Evolutionary conservation across 768 basidiomycete genomes (phyloP).

Genomic region (Lyophyllum semitale): DNA sequence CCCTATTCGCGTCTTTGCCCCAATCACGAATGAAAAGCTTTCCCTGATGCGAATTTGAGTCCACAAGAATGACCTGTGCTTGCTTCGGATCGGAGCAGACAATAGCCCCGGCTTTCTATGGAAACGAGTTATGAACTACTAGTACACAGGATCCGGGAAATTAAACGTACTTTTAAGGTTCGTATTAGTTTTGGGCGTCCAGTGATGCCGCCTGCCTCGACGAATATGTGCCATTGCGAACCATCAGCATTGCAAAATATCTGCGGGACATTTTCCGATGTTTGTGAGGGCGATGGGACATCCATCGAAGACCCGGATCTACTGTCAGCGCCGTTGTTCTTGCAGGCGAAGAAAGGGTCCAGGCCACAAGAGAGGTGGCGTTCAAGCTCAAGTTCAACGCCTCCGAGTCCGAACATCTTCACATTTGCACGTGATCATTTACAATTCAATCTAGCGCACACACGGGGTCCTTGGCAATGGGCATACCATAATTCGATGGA

Average conservation of each 20-base stretch:
- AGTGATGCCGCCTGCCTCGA: constrained; percentile 55
- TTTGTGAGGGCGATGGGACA: background rate
- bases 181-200: constrained; percentile 55
- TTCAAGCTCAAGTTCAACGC: background rate
- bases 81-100: constrained; percentile 52
- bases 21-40: constrained; percentile 60
- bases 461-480: no score
- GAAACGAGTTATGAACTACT: background rate
- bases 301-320: constrained; percentile 3
- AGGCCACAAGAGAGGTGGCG: background rate
- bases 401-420: no score
- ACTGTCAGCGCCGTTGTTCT: background rate
- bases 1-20: constrained; percentile 51
- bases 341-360: no score
- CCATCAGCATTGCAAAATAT: constrained; percentile 41
- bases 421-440: no score
- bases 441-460: no score
- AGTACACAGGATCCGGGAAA: background rate
- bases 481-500: no score
- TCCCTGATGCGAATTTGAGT: constrained; percentile 52
- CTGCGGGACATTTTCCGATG: constrained; percentile 1
- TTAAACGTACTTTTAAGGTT: constrained; percentile 42
- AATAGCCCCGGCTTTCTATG: constrained; percentile 56
- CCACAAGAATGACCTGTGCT: constrained; percentile 62
- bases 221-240: constrained; percentile 49